Conservation (phyloP, 805 yeast species). For the Wickerhamiella azymoides region DNA sequence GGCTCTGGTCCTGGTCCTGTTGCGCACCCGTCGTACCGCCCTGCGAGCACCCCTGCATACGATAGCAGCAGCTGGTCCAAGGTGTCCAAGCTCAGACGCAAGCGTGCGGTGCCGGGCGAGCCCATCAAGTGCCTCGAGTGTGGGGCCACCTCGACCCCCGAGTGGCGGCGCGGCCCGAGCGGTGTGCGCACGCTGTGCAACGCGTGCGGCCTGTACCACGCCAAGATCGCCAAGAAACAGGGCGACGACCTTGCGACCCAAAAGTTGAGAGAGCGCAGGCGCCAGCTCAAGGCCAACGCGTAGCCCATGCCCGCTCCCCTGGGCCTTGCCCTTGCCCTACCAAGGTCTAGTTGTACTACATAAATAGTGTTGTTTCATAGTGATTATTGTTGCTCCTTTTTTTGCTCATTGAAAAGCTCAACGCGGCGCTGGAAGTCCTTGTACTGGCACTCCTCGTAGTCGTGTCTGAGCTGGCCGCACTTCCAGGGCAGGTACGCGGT, state of each 20-base stretch:
- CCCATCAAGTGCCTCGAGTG: constrained; percentile 33
- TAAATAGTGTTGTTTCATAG: not conserved
- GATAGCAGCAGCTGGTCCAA: constrained; percentile 3
- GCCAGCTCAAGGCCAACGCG: not conserved
- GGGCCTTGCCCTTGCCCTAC: no score
- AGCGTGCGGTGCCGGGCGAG: constrained; percentile 11
- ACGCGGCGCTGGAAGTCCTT: constrained; percentile 71
- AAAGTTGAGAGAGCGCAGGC: constrained; percentile 5
- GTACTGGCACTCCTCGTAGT: constrained; percentile 75
- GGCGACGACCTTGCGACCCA: constrained; percentile 29
- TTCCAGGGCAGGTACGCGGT: constrained; percentile 51
- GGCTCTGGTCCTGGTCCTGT: no score
- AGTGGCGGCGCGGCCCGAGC: constrained; percentile 73
- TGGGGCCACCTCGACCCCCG: constrained; percentile 51
- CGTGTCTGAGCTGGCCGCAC: constrained; percentile 65
- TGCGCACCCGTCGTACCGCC: not conserved
- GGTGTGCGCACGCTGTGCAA: constrained; percentile 68
- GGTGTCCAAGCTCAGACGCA: constrained; percentile 10
- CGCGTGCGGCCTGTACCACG: constrained; percentile 69
- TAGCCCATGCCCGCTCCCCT: no score
- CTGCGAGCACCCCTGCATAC: not conserved
- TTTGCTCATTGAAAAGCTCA: constrained; percentile 48
- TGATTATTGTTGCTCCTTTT: constrained; percentile 30
- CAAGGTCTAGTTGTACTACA: not conserved
- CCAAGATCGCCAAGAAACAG: constrained; percentile 46